phyloP scores from a whole-genome alignment of 371 early-diverging fungal genomes.

The Batkoa obscura region DNA sequence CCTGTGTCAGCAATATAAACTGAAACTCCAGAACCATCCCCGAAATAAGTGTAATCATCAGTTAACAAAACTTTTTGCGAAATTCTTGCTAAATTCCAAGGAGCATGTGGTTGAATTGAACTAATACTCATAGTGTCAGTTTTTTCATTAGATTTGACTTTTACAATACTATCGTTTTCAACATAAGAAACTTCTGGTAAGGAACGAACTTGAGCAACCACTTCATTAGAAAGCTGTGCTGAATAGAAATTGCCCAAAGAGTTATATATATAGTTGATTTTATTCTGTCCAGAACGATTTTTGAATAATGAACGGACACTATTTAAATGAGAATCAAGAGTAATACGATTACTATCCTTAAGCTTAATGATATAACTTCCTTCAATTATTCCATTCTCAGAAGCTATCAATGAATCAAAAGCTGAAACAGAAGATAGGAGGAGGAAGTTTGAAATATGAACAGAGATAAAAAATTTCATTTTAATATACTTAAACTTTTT shows the following conservation, averaged over 20 bases:
- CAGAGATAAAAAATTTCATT: no score
- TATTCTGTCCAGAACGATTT: not conserved
- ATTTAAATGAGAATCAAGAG: not conserved
- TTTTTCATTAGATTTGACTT: constrained; percentile 10
- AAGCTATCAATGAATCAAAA: no score
- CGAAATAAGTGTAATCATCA: not conserved
- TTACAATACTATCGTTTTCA: constrained; percentile 12
- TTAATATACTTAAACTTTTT: no score
- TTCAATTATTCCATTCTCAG: no score
- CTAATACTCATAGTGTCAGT: constrained; percentile 15
- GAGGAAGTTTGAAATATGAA: no score
- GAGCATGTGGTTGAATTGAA: constrained; percentile 8
- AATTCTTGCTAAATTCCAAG: not conserved
- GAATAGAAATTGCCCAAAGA: not conserved
- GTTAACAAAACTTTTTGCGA: constrained; percentile 19
- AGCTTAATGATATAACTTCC: not conserved
- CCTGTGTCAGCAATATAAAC: constrained; percentile 76
- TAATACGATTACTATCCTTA: not conserved
- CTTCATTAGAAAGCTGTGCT: not conserved
- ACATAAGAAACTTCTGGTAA: constrained; percentile 12
- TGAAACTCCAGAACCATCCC: constrained; percentile 31
- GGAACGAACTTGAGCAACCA: constrained; percentile 1
- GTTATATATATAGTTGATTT: not conserved
- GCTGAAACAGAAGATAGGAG: no score
- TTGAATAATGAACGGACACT: not conserved